phyloP scores from a whole-genome alignment of 2,329 filamentous ascomycete genomes.

The Fusarium zealandicum region DNA sequence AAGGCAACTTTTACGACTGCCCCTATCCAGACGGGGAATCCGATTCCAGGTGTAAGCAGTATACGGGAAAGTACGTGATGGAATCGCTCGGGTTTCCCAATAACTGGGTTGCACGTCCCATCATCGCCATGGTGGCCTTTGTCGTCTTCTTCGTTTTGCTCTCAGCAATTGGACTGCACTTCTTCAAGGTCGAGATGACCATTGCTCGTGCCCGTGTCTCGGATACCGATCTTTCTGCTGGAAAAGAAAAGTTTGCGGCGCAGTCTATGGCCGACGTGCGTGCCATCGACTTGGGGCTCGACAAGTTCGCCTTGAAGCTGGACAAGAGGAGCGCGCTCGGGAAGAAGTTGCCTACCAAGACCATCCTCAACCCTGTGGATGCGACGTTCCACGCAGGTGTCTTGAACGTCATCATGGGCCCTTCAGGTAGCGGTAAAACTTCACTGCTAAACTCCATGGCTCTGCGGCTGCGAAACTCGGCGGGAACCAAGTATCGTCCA shows the following conservation, averaged over 20 bases:
- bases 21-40: slow-evolving; percentile 66
- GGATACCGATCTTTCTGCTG: slow-evolving; percentile 69
- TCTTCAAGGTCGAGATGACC: slow-evolving; percentile 71
- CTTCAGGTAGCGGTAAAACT: slow-evolving; percentile 79
- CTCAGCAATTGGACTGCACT: slow-evolving; percentile 68
- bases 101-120: slow-evolving; percentile 72
- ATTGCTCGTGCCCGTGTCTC: slow-evolving; percentile 68
- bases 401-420: slow-evolving; percentile 81
- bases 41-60: slow-evolving; percentile 72
- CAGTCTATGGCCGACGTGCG: slow-evolving; percentile 61
- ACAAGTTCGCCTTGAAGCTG: slow-evolving; percentile 69
- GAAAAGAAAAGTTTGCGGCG: slow-evolving; percentile 72
- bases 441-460: slow-evolving; percentile 78
- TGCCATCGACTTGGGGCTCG: slow-evolving; percentile 69
- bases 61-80: slow-evolving; percentile 74
- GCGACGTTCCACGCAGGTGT: slow-evolving; percentile 72
- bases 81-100: slow-evolving; percentile 70
- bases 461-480: slow-evolving; percentile 66
- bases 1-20: slow-evolving; percentile 75
- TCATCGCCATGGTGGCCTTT: slow-evolving; percentile 68
- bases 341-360: slow-evolving; percentile 60
- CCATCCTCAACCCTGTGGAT: slow-evolving; percentile 71
- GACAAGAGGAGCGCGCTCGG: slow-evolving; percentile 65
- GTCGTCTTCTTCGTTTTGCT: slow-evolving; percentile 67
- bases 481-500: slow-evolving; percentile 67